These are phyloP conservation scores for Zea mays DNA, from an alignment of 176 grass and related monocot genomes.

Conservation along the genomic window DNA sequence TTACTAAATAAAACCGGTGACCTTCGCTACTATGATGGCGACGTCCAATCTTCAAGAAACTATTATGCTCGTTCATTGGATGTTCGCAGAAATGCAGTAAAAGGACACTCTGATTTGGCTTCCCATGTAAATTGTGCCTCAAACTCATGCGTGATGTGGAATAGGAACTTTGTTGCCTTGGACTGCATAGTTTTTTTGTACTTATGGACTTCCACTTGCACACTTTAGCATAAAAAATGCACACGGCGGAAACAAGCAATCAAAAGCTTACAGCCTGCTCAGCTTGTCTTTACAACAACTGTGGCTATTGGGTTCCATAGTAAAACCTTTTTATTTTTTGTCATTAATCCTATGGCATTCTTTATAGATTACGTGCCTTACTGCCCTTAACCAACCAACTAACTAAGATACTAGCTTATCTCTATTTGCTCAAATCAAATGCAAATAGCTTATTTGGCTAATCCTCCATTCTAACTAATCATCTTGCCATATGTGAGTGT, in stretches of 20 bases:
- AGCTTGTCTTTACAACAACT: no score
- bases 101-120: constrained; percentile 65
- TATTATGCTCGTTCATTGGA: constrained; percentile 82
- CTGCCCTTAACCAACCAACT: neutral
- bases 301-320: no score
- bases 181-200: neutral
- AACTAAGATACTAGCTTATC: neutral
- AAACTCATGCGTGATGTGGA: neutral
- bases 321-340: neutral
- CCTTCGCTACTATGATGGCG: constrained; percentile 75
- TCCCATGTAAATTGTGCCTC: constrained; percentile 56
- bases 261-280: no score
- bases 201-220: neutral
- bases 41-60: constrained; percentile 83
- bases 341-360: neutral
- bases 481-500: no score
- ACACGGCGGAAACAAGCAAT: no score
- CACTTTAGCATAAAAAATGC: no score
- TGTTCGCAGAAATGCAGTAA: constrained; percentile 69
- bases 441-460: no score
- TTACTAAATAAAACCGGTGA: constrained; percentile 95
- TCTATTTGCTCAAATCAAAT: no score
- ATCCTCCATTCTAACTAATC: no score
- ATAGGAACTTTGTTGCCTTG: neutral
- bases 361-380: neutral